These are phyloP conservation scores for Pseudogymnoascus sp. DNA, from an alignment of 2,329 filamentous ascomycete genomes.

Conservation along the genomic window DNA sequence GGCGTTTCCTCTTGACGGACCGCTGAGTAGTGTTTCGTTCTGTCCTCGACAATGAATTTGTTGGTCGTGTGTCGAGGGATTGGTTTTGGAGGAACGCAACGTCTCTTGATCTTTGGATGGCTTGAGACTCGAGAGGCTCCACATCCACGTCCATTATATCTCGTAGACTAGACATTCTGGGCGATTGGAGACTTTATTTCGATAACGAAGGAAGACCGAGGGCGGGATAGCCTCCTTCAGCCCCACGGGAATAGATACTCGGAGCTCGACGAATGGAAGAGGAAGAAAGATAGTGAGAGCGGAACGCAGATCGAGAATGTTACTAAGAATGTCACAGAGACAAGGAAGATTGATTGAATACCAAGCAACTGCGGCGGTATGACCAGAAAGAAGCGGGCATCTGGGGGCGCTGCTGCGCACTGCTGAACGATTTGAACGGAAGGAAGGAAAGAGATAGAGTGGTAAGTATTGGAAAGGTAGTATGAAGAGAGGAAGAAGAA, in stretches of 20 bases:
- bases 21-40: constrained; percentile 13
- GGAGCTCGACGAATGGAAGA: constrained; percentile 9
- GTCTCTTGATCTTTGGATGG: constrained; percentile 26
- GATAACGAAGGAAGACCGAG: constrained; percentile 19
- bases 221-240: constrained; percentile 25
- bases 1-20: constrained; percentile 22
- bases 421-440: constrained; percentile 20
- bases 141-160: constrained; percentile 31
- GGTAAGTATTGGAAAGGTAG: not conserved
- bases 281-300: not conserved
- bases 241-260: constrained; percentile 23
- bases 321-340: not conserved
- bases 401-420: constrained; percentile 24
- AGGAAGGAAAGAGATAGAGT: constrained; percentile 2
- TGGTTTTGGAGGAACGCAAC: constrained; percentile 16
- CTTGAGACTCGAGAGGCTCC: constrained; percentile 28
- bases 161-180: constrained; percentile 28
- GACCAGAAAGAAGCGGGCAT: constrained; percentile 16
- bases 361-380: constrained; percentile 19
- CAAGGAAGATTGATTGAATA: constrained; percentile 11
- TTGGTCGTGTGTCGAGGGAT: constrained; percentile 13
- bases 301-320: constrained; percentile 1
- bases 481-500: not conserved
- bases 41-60: not conserved
- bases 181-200: constrained; percentile 11